phyloP scores from a whole-genome alignment of 495 filamentous ascomycete species.

The Parathielavia appendiculata region DNA sequence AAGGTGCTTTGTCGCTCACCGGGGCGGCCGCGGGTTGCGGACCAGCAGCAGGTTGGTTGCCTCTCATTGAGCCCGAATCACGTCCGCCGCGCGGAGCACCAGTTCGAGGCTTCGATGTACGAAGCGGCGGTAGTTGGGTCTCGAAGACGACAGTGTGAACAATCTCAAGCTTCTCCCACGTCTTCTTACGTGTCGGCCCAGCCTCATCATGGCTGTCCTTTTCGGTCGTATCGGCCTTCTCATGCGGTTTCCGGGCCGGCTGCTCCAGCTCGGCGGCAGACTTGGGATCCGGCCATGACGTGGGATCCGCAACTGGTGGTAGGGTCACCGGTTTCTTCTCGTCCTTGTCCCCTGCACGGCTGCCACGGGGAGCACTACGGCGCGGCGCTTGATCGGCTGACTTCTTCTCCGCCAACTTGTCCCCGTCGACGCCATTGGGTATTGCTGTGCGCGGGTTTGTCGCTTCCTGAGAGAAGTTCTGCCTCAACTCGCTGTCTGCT shows the following conservation, averaged over 20 bases:
- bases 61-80: conserved; percentile 31
- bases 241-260: conserved; percentile 28
- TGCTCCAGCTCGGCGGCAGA: conserved; percentile 66
- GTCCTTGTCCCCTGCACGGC: conserved; percentile 46
- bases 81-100: conserved; percentile 49
- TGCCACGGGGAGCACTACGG: conserved; percentile 44
- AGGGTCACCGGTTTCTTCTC: conserved; percentile 37
- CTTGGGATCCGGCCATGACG: conserved; percentile 87
- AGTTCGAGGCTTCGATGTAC: conserved; percentile 56
- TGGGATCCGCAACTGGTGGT: conserved; percentile 60
- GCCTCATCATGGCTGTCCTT: conserved; percentile 63
- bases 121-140: conserved; percentile 60
- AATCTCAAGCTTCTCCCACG: conserved; percentile 67
- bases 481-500: conserved; percentile 20
- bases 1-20: conserved; percentile 19
- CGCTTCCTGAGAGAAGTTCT: conserved; percentile 22
- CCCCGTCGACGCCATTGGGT: conserved; percentile 25
- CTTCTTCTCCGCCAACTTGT: conserved; percentile 40
- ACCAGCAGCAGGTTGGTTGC: conserved; percentile 16
- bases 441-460: conserved; percentile 9
- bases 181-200: conserved; percentile 57
- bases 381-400: conserved; percentile 38
- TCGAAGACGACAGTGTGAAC: conserved; percentile 76
- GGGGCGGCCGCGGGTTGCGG: conserved; percentile 9
- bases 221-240: conserved; percentile 58